phyloP scores from a whole-genome alignment of 352 stramenopile species.

The Phytopythium vexans region DNA sequence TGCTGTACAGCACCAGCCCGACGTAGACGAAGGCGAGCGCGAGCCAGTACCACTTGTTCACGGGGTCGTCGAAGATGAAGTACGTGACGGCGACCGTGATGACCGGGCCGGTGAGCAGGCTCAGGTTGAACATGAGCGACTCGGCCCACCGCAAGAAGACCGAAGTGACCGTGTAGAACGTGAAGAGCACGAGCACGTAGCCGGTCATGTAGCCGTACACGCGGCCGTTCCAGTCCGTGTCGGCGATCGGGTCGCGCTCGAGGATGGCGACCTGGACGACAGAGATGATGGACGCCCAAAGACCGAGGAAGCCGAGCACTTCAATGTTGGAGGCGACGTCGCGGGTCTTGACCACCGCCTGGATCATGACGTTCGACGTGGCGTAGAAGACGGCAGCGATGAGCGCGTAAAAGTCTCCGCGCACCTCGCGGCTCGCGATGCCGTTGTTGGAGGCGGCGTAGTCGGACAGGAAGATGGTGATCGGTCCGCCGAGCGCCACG shows the following conservation, averaged over 20 bases:
- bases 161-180: constrained; percentile 60
- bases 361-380: constrained; percentile 71
- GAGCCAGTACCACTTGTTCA: constrained; percentile 64
- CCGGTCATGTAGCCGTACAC: constrained; percentile 57
- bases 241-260: constrained; percentile 37
- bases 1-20: constrained; percentile 45
- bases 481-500: constrained; percentile 38
- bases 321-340: constrained; percentile 59
- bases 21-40: constrained; percentile 58
- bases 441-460: constrained; percentile 44
- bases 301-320: constrained; percentile 44
- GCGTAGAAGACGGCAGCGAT: constrained; percentile 59
- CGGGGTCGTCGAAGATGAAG: constrained; percentile 50
- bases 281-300: constrained; percentile 50
- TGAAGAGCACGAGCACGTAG: constrained; percentile 53
- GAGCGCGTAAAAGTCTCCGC: constrained; percentile 58
- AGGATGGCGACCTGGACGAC: constrained; percentile 51
- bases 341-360: constrained; percentile 60
- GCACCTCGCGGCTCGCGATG: constrained; percentile 32
- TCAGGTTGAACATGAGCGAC: constrained; percentile 71
- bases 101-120: constrained; percentile 49
- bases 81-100: constrained; percentile 61
- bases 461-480: constrained; percentile 61
- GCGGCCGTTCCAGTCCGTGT: constrained; percentile 38
- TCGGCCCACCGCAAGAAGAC: constrained; percentile 58